A percentile compares a stretch with the other conserved stretches of the same genome.
Evolutionary conservation across 1,139 yeast genomes (phyloP).

Genomic region (Blastobotrys buckinghamii): DNA sequence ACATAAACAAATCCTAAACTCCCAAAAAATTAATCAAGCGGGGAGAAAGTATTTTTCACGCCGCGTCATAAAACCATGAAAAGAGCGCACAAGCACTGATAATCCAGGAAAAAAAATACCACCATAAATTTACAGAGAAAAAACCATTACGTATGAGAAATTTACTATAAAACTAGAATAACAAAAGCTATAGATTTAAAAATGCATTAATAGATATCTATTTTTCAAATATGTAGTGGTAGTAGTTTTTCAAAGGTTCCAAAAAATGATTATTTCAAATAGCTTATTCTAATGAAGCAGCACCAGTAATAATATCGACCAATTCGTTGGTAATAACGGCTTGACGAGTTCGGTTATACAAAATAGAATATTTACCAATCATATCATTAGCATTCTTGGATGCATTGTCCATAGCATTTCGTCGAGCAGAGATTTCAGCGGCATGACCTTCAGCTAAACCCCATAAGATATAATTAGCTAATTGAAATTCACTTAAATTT

Average conservation of each 20-base stretch:
- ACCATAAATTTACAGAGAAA: too few species aligned
- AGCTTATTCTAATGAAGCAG: constrained; percentile 85
- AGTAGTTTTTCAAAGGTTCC: too few species aligned
- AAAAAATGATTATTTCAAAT: too few species aligned
- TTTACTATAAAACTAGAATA: too few species aligned
- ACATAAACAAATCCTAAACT: background rate
- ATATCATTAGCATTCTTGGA: constrained; percentile 99
- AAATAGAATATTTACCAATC: constrained; percentile 92
- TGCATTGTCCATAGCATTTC: constrained; percentile 99
- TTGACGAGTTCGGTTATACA: constrained; percentile 99
- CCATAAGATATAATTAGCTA: constrained; percentile 83
- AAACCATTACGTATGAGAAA: too few species aligned
- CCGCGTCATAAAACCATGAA: too few species aligned
- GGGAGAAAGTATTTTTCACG: too few species aligned
- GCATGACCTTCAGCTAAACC: constrained; percentile 99
- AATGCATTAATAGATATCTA: background rate
- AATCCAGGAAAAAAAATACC: too few species aligned
- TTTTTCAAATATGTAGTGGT: too few species aligned
- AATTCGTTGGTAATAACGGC: constrained; percentile 99
- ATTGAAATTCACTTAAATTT: constrained; percentile 70
- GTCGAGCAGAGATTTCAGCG: constrained; percentile 96
- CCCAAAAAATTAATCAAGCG: background rate
- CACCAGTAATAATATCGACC: constrained; percentile 99
- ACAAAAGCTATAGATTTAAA: too few species aligned
- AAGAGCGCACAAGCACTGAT: too few species aligned